Evolutionary conservation across 1,284 basidiomycete species (phyloP).

Genomic region (Ceratobasidium papillatum): DNA sequence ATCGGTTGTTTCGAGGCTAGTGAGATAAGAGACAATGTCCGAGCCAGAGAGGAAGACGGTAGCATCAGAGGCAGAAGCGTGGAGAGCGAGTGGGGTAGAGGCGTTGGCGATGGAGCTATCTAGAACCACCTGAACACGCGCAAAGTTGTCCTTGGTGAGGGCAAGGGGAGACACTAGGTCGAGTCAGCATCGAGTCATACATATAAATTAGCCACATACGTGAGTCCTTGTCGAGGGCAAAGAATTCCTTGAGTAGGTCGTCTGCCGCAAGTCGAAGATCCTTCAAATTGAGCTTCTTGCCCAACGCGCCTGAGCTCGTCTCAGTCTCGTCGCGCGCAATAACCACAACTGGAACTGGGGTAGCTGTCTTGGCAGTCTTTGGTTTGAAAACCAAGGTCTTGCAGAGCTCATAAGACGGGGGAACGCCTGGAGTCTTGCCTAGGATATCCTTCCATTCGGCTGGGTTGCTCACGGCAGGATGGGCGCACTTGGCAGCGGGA

Average conservation of each 20-base stretch:
- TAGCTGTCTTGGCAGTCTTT: slow-evolving; percentile 88
- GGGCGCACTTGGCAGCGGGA: slow-evolving; percentile 54
- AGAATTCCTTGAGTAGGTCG: slow-evolving; percentile 88
- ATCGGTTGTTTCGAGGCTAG: slow-evolving; percentile 70
- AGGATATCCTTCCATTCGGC: slow-evolving; percentile 74
- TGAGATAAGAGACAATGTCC: slow-evolving; percentile 78
- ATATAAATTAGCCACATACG: slow-evolving; percentile 59
- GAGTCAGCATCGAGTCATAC: slow-evolving; percentile 25
- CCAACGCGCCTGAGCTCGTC: slow-evolving; percentile 77
- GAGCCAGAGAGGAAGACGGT: slow-evolving; percentile 80
- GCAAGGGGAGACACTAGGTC: slow-evolving; percentile 78
- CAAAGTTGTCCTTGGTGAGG: slow-evolving; percentile 72
- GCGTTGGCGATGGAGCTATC: slow-evolving; percentile 78
- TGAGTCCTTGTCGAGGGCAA: slow-evolving; percentile 86
- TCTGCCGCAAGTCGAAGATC: slow-evolving; percentile 89
- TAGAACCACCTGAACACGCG: slow-evolving; percentile 80
- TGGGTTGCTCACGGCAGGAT: slow-evolving; percentile 67
- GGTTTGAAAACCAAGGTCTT: slow-evolving; percentile 91
- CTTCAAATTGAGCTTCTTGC: slow-evolving; percentile 86
- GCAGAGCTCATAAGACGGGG: slow-evolving; percentile 71
- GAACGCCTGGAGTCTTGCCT: slow-evolving; percentile 51
- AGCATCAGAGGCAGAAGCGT: slow-evolving; percentile 71
- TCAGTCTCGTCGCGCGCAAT: slow-evolving; percentile 86
- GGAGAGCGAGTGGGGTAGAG: slow-evolving; percentile 74
- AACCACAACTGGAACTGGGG: slow-evolving; percentile 85